Evolutionary conservation across 1,139 yeast species (phyloP), one percentile per base, ranked within the genome.

Genomic region (Saccharomyces hybrid): DNA sequence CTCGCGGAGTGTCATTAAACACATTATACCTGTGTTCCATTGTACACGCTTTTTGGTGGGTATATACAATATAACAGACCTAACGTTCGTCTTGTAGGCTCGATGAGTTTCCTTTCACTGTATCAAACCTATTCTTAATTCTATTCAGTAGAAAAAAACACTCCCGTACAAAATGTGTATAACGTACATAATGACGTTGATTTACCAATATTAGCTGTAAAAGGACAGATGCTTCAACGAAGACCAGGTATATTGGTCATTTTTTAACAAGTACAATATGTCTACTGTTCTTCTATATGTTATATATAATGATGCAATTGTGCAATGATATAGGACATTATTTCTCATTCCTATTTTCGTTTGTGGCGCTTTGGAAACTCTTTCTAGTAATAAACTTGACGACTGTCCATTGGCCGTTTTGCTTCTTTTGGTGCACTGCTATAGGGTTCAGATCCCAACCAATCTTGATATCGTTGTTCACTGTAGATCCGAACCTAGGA

Each of bases 381-480:
- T 66, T 67, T 47, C 62, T 64, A 0, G 70, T 66, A 12, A 70
- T 61, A 28, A 70, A 65, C 53, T 65, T 65, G 27, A 58, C 63
- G 34, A 67, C 71, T 29, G 75, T 73, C 95, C 95, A 86, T 28
- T 71, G 71, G 0, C 93, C 93, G 46, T 74, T 68, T 12, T 74
- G 69, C 52, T 72, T 88, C 58, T 75, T 77, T 67, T 91, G 97
- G 2, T 75, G 75, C 1, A 90, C 95, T 67, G 88, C 86, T 28
- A 84, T 75, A 1, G 89, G 96, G 4, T 96, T 96, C 52, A 91
- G 73, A 64, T 91, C 97, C 96, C 96, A 91, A 8, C 96, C 96
- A 28, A 87, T 78, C 26, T 90, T 88, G 16, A 68, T 38, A 29
- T 96, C 96, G 38, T 84, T 79, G 3, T 96, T 95, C 47, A 86